phyloP scores from a whole-genome alignment of 371 early-diverging fungal species.

The Apophysomyces ossiformis region DNA sequence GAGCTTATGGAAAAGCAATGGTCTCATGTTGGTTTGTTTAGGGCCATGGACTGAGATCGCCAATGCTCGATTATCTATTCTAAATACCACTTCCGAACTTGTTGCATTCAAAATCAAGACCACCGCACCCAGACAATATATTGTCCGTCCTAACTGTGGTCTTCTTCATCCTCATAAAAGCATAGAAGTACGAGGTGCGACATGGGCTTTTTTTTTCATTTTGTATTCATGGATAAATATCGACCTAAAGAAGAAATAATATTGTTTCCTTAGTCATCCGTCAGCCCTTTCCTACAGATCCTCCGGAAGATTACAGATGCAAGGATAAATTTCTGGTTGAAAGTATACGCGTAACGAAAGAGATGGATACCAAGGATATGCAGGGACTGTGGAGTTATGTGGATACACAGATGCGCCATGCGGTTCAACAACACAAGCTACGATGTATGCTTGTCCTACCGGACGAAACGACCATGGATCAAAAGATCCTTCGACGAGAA shows the following conservation, averaged over 20 bases:
- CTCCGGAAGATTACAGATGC: slow-evolving; percentile 62
- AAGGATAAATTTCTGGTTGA: slow-evolving; percentile 83
- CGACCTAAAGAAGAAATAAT: too few relatives aligned
- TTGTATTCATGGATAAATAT: not conserved
- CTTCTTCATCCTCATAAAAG: slow-evolving; percentile 56
- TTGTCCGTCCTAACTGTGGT: slow-evolving; percentile 81
- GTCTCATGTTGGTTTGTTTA: too few relatives aligned
- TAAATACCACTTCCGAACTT: slow-evolving; percentile 50
- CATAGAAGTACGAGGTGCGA: slow-evolving; percentile 54
- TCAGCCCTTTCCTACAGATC: slow-evolving; percentile 70
- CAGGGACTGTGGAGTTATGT: too few relatives aligned
- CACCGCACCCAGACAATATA: slow-evolving; percentile 84
- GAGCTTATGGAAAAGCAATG: too few relatives aligned
- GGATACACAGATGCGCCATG: too few relatives aligned
- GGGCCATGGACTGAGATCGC: slow-evolving; percentile 55
- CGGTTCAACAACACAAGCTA: too few relatives aligned
- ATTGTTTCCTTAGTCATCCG: slow-evolving; percentile 51
- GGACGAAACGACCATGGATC: too few relatives aligned
- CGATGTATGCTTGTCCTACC: too few relatives aligned
- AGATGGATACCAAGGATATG: too few relatives aligned
- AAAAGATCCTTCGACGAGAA: too few relatives aligned
- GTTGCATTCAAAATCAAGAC: slow-evolving; percentile 85
- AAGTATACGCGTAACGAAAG: slow-evolving; percentile 44
- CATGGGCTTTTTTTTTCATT: not conserved
- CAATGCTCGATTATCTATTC: slow-evolving; percentile 47